phyloP scores from a whole-genome alignment of 345 rosid species.

The Passiflora organensis region DNA sequence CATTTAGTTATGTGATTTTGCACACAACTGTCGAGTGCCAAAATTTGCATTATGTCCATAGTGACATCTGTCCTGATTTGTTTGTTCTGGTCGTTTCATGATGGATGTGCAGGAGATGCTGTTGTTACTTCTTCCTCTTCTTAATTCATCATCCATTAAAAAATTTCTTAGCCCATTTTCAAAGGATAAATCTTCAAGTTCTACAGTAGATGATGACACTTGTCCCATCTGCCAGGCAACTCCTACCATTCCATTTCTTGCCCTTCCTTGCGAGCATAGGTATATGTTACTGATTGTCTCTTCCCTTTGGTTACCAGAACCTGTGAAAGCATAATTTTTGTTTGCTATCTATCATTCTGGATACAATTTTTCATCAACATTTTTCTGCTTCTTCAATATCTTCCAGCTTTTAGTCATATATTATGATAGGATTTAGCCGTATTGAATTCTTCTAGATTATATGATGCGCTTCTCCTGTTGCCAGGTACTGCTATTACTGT shows the following conservation, averaged over 20 bases:
- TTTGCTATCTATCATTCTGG: background rate
- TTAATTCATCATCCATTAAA: slow-evolving; percentile 78
- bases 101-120: slow-evolving; percentile 74
- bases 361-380: background rate
- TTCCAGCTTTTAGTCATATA: too few relatives aligned
- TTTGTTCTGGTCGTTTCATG: slow-evolving; percentile 4
- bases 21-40: background rate
- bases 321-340: background rate
- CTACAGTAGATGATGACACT: slow-evolving; percentile 43
- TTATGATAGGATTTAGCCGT: too few relatives aligned
- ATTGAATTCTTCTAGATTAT: too few relatives aligned
- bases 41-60: background rate
- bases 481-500: slow-evolving; percentile 94
- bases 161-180: slow-evolving; percentile 74
- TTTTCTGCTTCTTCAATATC: too few relatives aligned
- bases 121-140: slow-evolving; percentile 92
- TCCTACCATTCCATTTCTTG: slow-evolving; percentile 82
- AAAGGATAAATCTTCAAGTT: slow-evolving; percentile 65
- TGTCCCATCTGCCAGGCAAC: slow-evolving; percentile 81
- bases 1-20: background rate
- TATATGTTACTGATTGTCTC: slow-evolving; percentile 16
- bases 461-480: slow-evolving; percentile 16
- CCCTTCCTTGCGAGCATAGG: slow-evolving; percentile 97
- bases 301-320: background rate
- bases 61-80: background rate